Base-by-base conservation (phyloP, 345 rosid species). In the Arabidopsis suecica region DNA sequence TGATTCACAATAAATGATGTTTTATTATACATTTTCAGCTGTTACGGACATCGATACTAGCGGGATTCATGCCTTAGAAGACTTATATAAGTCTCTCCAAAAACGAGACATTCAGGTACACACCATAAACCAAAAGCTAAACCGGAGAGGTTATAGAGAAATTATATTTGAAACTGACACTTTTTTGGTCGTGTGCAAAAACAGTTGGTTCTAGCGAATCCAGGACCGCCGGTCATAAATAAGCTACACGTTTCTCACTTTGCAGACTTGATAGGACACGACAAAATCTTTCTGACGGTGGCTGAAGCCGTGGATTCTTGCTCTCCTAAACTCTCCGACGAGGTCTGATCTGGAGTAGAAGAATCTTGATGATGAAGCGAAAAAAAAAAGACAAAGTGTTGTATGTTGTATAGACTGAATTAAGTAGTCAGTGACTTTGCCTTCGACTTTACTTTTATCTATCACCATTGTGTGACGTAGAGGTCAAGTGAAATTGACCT, bases 11-110 rank as follows among this genome's bases (percentile, higher is more conserved):
- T 37, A 37, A 25, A 37, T 72, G n/a, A 47, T 59, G 59, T 34
- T 45, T 30, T 7, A 22, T 11, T 9, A 33, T 47, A 69, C 22
- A 36, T 65, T 78, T 45, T 33, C 90, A 83, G 95, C 97, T 68
- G 92, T 91, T 13, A 89, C 89, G 13, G 96, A 89, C 84, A 89
- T 91, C 9, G 97, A 91, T 79, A 91, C 96, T 2, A 89, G 96
- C 9, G 96, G 97, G 30, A 91, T 89, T 47, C 92, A 92, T 59
- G 92, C 91, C 9, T 72, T 89, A 11, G 88, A 89, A 82, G 96
- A 92, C 71, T 58, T 92, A 59, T 73, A 86, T 63, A 81, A 81
- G 45, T 80, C 87, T 61, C 91, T 92, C 37, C 75, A 75, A 65
- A 88, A 88, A 82, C 80, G 86, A 75, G 89, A 83, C 37, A 59